phyloP scores from a whole-genome alignment of 495 filamentous ascomycete species.

The Tirmania nivea region DNA sequence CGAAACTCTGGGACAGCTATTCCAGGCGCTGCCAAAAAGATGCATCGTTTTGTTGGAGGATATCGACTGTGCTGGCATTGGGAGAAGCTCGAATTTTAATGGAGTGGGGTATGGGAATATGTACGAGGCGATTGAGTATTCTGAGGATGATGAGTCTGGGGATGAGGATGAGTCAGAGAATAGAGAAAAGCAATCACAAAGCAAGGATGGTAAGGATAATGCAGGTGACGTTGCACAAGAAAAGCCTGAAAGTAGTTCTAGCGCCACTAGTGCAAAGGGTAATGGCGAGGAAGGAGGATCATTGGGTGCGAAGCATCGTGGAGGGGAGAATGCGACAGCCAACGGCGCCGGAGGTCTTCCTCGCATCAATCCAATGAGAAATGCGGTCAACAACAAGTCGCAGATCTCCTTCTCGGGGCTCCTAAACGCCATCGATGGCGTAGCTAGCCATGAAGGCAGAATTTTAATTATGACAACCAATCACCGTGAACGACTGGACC shows the following conservation, averaged over 20 bases:
- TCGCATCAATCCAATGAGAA: neutral
- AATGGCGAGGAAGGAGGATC: conserved; percentile 2
- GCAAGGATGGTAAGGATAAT: conserved; percentile 6
- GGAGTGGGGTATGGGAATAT: conserved; percentile 22
- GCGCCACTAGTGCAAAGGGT: neutral
- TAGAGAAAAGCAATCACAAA: conserved; percentile 4
- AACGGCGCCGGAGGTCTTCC: neutral
- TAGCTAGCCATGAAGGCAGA: conserved; percentile 54
- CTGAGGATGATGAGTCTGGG: conserved; percentile 6
- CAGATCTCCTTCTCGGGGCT: conserved; percentile 45
- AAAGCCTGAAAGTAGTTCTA: neutral
- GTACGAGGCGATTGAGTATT: conserved; percentile 1
- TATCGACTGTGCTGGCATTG: conserved; percentile 37
- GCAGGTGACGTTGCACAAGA: neutral
- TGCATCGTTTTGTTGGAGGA: conserved; percentile 49
- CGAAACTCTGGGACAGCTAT: conserved; percentile 27
- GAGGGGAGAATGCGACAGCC: conserved; percentile 2
- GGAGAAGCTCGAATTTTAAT: conserved; percentile 10
- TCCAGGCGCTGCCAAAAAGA: conserved; percentile 34
- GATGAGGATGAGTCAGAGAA: conserved; percentile 16
- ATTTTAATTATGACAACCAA: conserved; percentile 78
- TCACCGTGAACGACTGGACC: conserved; percentile 51
- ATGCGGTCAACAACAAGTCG: conserved; percentile 3
- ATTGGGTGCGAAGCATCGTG: conserved; percentile 8
- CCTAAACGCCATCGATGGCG: conserved; percentile 61